phyloP scores from a whole-genome alignment of 2,329 filamentous ascomycete species.

The Stromatinia cepivora region DNA sequence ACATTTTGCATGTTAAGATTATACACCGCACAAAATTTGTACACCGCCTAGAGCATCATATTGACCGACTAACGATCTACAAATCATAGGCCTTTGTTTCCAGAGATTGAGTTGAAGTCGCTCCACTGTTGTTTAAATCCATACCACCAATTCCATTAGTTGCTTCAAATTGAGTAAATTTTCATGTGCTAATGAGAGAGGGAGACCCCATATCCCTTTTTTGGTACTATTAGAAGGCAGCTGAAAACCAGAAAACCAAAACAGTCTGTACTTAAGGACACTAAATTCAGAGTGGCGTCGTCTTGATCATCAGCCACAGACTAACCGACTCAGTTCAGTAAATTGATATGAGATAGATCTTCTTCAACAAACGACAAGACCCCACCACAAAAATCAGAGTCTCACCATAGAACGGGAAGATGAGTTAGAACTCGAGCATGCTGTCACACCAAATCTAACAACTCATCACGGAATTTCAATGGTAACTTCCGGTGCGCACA shows the following conservation, averaged over 20 bases:
- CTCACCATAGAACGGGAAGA: not conserved
- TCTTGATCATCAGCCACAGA: not conserved
- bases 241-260: not conserved
- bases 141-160: slow-evolving; percentile 16
- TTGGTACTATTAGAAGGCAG: not conserved
- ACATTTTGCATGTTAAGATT: not conserved
- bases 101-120: slow-evolving; percentile 7
- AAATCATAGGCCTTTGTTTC: slow-evolving; percentile 4
- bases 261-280: not conserved
- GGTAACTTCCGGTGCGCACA: not conserved
- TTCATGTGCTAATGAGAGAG: not conserved
- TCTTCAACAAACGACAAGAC: not conserved
- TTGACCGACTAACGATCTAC: slow-evolving; percentile 19
- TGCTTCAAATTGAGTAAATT: slow-evolving; percentile 16
- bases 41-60: slow-evolving; percentile 13
- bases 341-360: not conserved
- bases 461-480: slow-evolving; percentile 15
- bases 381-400: not conserved
- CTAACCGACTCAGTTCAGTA: not conserved
- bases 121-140: slow-evolving; percentile 18
- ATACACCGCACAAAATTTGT: slow-evolving; percentile 2
- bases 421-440: not conserved
- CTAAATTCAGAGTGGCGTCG: not conserved
- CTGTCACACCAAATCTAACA: slow-evolving; percentile 4
- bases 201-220: not conserved